Conservation (phyloP, 2,329 filamentous ascomycete genomes). For the Dactylella cylindrospora region DNA sequence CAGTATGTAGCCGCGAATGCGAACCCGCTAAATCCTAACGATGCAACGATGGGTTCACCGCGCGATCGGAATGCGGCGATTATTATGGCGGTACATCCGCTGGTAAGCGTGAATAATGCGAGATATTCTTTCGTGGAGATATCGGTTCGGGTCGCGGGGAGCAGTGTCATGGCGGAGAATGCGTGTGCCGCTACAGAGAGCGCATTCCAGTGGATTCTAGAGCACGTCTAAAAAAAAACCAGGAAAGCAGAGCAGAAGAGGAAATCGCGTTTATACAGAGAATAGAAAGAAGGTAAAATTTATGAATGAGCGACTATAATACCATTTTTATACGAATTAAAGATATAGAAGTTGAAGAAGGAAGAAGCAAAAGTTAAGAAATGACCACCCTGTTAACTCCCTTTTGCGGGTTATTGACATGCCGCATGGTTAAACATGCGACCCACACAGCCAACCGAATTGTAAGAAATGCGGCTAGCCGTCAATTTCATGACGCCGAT, state of each 20-base stretch:
- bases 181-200: not conserved
- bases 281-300: not conserved
- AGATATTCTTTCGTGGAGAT: slow-evolving; percentile 43
- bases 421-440: no score
- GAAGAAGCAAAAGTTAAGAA: slow-evolving; percentile 11
- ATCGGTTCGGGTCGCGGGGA: slow-evolving; percentile 34
- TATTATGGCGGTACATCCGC: slow-evolving; percentile 71
- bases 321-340: slow-evolving; percentile 8
- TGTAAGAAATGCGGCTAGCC: no score
- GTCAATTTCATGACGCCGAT: no score
- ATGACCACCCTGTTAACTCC: slow-evolving; percentile 40
- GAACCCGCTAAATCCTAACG: slow-evolving; percentile 79
- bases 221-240: no score
- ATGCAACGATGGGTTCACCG: slow-evolving; percentile 85
- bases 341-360: no score
- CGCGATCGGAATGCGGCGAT: slow-evolving; percentile 79
- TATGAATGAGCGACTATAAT: slow-evolving; percentile 34
- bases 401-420: no score
- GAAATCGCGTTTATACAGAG: slow-evolving; percentile 1
- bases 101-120: slow-evolving; percentile 60
- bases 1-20: slow-evolving; percentile 80
- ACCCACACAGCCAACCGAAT: no score
- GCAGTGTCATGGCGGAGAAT: slow-evolving; percentile 34
- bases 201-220: slow-evolving; percentile 3
- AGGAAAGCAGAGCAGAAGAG: no score